Evolutionary conservation across 2,329 filamentous ascomycete genomes (phyloP).

Genomic region (Aspergillus sp.): DNA sequence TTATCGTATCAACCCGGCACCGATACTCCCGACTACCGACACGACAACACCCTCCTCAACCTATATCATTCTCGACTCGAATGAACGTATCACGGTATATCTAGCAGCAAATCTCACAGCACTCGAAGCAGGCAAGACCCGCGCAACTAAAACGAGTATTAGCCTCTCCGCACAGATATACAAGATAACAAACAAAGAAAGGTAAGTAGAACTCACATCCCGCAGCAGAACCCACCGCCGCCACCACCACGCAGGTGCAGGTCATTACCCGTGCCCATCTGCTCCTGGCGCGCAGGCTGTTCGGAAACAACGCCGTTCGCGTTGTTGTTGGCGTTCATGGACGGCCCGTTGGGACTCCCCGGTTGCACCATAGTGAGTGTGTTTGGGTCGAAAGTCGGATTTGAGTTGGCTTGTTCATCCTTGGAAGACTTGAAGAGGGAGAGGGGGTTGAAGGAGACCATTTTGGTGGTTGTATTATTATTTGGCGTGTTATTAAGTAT

Average conservation of each 20-base stretch:
- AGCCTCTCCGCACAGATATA: neutral
- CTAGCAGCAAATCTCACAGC: slow-evolving; percentile 30
- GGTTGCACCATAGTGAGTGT: slow-evolving; percentile 31
- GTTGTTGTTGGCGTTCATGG: slow-evolving; percentile 13
- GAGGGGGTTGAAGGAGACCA: slow-evolving; percentile 25
- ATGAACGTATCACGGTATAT: neutral
- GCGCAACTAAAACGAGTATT: slow-evolving; percentile 21
- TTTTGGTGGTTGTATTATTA: slow-evolving; percentile 2
- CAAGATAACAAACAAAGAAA: neutral
- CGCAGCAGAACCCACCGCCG: slow-evolving; percentile 29
- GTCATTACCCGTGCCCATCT: slow-evolving; percentile 8
- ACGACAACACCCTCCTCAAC: neutral
- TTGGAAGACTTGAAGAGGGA: slow-evolving; percentile 29
- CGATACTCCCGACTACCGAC: neutral
- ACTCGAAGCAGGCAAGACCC: slow-evolving; percentile 28
- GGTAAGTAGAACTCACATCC: slow-evolving; percentile 23
- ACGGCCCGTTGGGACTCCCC: slow-evolving; percentile 21
- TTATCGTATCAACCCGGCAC: neutral
- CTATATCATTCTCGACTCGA: neutral
- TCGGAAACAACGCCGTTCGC: slow-evolving; percentile 15
- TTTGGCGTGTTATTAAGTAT: neutral
- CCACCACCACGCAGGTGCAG: slow-evolving; percentile 31
- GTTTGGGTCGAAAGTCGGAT: slow-evolving; percentile 26
- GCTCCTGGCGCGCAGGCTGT: slow-evolving; percentile 25
- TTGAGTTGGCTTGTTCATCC: slow-evolving; percentile 5